Base-by-base conservation (phyloP, 208 protist genomes). In the Crithidia thermophila region DNA sequence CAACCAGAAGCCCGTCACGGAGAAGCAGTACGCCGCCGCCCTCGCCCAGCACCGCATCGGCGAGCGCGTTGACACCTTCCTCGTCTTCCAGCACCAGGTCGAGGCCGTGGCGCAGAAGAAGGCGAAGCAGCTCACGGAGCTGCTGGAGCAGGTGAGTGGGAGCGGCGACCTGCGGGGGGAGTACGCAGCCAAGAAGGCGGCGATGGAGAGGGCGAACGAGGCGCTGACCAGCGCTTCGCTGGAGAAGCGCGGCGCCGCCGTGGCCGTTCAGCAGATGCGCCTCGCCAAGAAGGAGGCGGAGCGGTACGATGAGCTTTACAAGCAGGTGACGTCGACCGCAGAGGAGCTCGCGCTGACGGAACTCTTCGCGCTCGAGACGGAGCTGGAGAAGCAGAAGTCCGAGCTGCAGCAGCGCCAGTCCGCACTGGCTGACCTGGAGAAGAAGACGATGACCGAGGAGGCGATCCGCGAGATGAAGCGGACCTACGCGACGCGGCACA, bases 1-100 rank as follows among this genome's bases (percentile, higher is more conserved):
- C 27, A 82, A 99, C 57, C 80, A 72, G 13, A 88, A 93, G 43
- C 27, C 55, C 0, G 90, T 98, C 4, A 83, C 77, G 2, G 77
- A 86, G 49, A 67, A 87, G 27, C 72, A 94, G 23, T 99, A 99
- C 78, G 58, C 88, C n/a, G 64, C 79, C 4, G 36, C 49, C 16
- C 79, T 99, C 30, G 36, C 67, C 23, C 51, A 79, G 43, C 80
- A 96, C 65, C 74, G 84, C 43, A 88, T 99, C 46, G 58, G 97
- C 18, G 57, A 87, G 14, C 94, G 98, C 42, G 88, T 95, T 0
- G 87, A 87, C 53, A 98, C 98, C 55, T 99, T 99, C 62, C 77
- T 98, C 20, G 88, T 99, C 8, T 98, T 98, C 53, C 97, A 99
- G 76, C 98, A 99, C 67, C 97, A 99, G 64, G 98, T 99, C 7